A percentile compares a stretch with the other conserved stretches of the same genome.
These are phyloP conservation scores for Malassezia vespertilionis DNA, from an alignment of 1,284 basidiomycete genomes.

Conservation along the genomic window DNA sequence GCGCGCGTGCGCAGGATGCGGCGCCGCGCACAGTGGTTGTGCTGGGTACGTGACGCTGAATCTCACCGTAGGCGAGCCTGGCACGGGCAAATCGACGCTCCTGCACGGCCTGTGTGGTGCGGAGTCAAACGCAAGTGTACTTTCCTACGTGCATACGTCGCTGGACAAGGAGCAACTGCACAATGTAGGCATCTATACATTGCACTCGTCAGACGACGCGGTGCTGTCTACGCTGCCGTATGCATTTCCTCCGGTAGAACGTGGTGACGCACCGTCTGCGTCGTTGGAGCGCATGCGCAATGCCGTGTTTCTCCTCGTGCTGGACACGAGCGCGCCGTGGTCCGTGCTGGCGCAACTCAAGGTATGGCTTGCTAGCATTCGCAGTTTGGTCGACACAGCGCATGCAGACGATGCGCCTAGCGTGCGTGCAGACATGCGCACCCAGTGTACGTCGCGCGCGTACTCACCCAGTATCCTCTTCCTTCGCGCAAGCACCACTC, in stretches of 20 bases:
- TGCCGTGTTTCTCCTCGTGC: conserved; percentile 69
- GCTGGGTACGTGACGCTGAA: conserved; percentile 3
- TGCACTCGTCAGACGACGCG: conserved; percentile 65
- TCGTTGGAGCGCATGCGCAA: conserved; percentile 56
- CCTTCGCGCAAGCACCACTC: conserved; percentile 20
- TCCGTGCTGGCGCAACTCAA: conserved; percentile 77
- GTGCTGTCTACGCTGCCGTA: conserved; percentile 70
- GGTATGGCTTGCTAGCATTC: conserved; percentile 58
- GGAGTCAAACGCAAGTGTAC: no score
- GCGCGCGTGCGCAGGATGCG: conserved; percentile 3
- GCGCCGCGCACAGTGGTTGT: conserved; percentile 11
- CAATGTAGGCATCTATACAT: conserved; percentile 63
- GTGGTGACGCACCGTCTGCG: conserved; percentile 14
- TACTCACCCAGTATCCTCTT: no score
- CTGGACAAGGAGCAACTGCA: no score
- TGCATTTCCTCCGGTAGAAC: conserved; percentile 57
- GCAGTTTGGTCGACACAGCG: conserved; percentile 1
- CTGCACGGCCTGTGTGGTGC: conserved; percentile 5
- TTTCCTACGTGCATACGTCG: no score
- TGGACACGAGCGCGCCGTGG: conserved; percentile 95
- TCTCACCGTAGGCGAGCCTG: conserved; percentile 6
- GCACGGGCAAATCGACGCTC: conserved; percentile 13
- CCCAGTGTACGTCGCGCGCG: neutral
- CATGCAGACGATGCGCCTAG: no score
- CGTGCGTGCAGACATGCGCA: conserved; percentile 12